Base-by-base conservation (phyloP, 2,329 filamentous ascomycete species). In the Ilyonectria destructans region DNA sequence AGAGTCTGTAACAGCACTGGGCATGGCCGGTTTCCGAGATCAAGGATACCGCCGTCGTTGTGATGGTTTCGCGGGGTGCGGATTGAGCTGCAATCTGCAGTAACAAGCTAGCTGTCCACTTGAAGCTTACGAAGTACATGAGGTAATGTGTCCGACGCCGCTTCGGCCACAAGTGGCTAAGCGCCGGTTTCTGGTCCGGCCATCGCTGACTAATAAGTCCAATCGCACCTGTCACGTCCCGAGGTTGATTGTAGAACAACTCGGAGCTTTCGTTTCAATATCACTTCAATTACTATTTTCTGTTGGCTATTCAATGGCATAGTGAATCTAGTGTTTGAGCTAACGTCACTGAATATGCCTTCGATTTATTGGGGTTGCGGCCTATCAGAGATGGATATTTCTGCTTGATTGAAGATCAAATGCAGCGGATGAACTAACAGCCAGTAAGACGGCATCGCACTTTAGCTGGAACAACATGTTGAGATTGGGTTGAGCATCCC, bases 51-150 rank as follows among this genome's bases (percentile, higher is more conserved):
- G 73, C 46, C 58, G 63, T 61, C 48, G 62, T 46, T 40, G 64
- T 70, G 64, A 65, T 75, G 72, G 62, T 74, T 72, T 71, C 67
- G 65, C 60, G 70, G 63, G 64, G 66, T 66, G 68, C 65, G 61
- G 59, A 45, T 68, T 63, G 52, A 63, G 60, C 59, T 62, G 58
- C 43, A 51, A 57, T 56, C 51, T 49, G 46, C 60, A 69, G 63
- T 69, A 74, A 75, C 75, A 73, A 77, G 75, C 75, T 77, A 77
- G 75, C 75, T 77, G 75, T 76, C 74, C 75, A 77, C 66, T 74
- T 77, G 70, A 59, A 71, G 66, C 68, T 69, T 58, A 64, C 64
- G 73, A 69, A 67, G 75, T 64, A 72, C 65, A 76, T 77, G 74
- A 77, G 75, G 75, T 77, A 77, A 76, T 75, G 74, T 64, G 52